Conservation (phyloP, 1,284 basidiomycete species). For the Sanghuangporus sanghuang region DNA sequence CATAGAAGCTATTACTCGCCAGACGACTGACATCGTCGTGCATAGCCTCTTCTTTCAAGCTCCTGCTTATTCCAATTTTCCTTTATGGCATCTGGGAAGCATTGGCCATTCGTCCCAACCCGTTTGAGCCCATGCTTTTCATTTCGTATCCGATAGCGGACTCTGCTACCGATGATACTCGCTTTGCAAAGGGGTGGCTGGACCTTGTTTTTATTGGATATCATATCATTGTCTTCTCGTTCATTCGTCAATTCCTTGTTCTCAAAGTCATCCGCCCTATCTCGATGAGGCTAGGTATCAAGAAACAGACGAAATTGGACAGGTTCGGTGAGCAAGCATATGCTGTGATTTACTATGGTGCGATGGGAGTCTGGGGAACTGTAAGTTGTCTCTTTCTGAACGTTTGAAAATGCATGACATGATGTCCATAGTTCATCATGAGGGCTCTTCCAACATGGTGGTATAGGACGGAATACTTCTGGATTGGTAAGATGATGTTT, state of each 20-base stretch:
- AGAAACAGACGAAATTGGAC: slow-evolving; percentile 62
- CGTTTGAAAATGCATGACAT: background rate
- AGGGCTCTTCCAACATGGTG: slow-evolving; percentile 81
- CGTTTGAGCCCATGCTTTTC: slow-evolving; percentile 72
- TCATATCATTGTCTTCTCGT: slow-evolving; percentile 89
- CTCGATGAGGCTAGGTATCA: slow-evolving; percentile 68
- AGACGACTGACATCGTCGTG: background rate
- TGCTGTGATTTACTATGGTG: slow-evolving; percentile 74
- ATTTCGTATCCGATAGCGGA: slow-evolving; percentile 65
- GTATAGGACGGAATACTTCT: slow-evolving; percentile 82
- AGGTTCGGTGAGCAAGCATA: slow-evolving; percentile 92
- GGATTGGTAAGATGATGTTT: slow-evolving; percentile 52
- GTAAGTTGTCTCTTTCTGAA: slow-evolving; percentile 43
- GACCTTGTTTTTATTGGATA: slow-evolving; percentile 85
- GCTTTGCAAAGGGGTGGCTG: slow-evolving; percentile 73
- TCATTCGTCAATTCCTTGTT: slow-evolving; percentile 78
- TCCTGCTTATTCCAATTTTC: slow-evolving; percentile 69
- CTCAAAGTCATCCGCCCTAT: slow-evolving; percentile 68
- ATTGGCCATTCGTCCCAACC: slow-evolving; percentile 58
- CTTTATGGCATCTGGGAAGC: slow-evolving; percentile 73
- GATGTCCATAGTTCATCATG: slow-evolving; percentile 71
- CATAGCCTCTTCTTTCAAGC: slow-evolving; percentile 62
- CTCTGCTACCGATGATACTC: slow-evolving; percentile 47
- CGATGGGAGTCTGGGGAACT: slow-evolving; percentile 71
- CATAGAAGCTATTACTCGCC: background rate